A percentile compares a stretch with the other conserved stretches of the same genome.
These are phyloP conservation scores for Arabidopsis arenosa DNA, from an alignment of 345 rosid genomes.

Conservation along the genomic window DNA sequence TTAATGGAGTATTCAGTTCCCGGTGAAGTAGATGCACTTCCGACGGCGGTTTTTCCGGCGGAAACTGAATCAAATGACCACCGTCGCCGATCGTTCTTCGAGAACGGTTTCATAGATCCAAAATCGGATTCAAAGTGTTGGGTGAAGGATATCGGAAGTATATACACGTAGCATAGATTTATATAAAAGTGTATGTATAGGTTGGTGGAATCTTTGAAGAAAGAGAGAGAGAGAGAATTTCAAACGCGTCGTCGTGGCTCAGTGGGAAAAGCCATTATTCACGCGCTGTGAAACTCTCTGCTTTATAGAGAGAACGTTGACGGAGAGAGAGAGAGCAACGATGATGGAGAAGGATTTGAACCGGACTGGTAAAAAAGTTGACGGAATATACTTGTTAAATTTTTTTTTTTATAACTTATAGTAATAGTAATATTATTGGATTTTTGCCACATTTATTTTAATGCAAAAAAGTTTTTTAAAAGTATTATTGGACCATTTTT, in stretches of 20 bases:
- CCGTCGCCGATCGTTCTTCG: conserved; percentile 76
- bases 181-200: not conserved
- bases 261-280: conserved; percentile 41
- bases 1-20: conserved; percentile 52
- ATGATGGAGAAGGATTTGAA: conserved; percentile 30
- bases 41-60: conserved; percentile 45
- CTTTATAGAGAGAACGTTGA: conserved; percentile 30
- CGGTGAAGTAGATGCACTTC: conserved; percentile 62
- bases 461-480: no score
- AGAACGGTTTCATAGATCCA: conserved; percentile 50
- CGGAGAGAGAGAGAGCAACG: conserved; percentile 4
- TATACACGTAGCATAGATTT: conserved; percentile 38
- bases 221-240: conserved; percentile 18
- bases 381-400: conserved; percentile 24
- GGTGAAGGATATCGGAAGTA: conserved; percentile 20
- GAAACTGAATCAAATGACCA: conserved; percentile 88
- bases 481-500: not conserved
- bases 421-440: conserved; percentile 15
- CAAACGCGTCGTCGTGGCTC: conserved; percentile 50
- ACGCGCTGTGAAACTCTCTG: conserved; percentile 47
- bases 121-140: not conserved
- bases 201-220: conserved; percentile 34
- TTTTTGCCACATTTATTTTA: not conserved
- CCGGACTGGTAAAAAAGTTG: conserved; percentile 4
- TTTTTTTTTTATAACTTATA: not conserved